Evolutionary conservation across 2,329 filamentous ascomycete genomes (phyloP), one percentile per base, ranked within the genome.

Genomic region (Fusarium musae): DNA sequence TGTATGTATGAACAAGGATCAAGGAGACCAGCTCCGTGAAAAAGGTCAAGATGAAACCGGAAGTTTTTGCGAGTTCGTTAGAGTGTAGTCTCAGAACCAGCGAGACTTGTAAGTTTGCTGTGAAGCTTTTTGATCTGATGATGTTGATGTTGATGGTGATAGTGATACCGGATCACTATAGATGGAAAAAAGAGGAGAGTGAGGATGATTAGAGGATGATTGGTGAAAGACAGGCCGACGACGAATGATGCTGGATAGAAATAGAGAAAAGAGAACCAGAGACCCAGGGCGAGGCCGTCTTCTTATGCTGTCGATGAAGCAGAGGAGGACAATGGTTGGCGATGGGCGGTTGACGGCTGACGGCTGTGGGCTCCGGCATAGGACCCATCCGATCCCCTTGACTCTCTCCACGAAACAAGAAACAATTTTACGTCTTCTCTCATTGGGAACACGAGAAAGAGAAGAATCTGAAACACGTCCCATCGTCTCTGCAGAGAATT

Each of bases 201-300:
- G 43, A 52, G 37, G 47, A 40, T 56, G 26, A 66, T 66, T 63
- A 66, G 53, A 23, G 61, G 65, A 78, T 69, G 72, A 76, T 75
- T 77, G 74, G 68, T 63, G 70, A 78, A 69, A 74, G 70, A 76
- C 74, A 77, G 76, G 66, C 71, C 73, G 73, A 70, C 49, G 70
- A 77, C 71, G 73, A 72, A 65, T 32, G 34, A 40, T 54, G 19
- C 50, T 40, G 50, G 50, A 40, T 30, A 30, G 49, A 44, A 69
- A 26, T 36, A 36, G 49, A 26, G n/a, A n/a, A 52, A 58, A 54
- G 44, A 39, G 60, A 28, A 46, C 37, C 44, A 73, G 63, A 68
- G 75, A 76, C 75, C 75, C 72, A 77, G 75, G 75, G 72, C 50
- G 75, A 78, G 75, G 75, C 75, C 75, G 68, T 75, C 75, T 77